Conservation (phyloP, 805 yeast species). For the Saturnispora diversa region DNA sequence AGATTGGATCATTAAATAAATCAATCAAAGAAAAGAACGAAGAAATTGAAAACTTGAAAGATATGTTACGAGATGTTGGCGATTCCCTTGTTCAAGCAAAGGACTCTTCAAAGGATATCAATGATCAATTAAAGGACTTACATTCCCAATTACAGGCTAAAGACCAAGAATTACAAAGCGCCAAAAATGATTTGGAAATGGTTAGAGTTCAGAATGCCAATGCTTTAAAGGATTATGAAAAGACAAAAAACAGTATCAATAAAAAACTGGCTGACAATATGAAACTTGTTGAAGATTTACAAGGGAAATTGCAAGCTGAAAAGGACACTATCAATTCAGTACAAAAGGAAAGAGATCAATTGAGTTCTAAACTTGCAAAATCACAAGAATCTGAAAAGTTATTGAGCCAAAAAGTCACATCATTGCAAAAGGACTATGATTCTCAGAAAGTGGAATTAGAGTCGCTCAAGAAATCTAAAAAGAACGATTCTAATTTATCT, state of each 20-base stretch:
- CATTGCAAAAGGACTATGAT: slow-evolving; percentile 32
- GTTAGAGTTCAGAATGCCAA: slow-evolving; percentile 32
- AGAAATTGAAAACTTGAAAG: slow-evolving; percentile 64
- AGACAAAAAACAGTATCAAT: slow-evolving; percentile 21
- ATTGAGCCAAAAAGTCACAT: slow-evolving; percentile 22
- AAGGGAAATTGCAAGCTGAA: slow-evolving; percentile 15
- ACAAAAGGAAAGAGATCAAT: slow-evolving; percentile 15
- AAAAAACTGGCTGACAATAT: slow-evolving; percentile 19
- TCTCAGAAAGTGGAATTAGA: slow-evolving; percentile 20
- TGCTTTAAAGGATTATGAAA: slow-evolving; percentile 31
- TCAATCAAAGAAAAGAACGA: slow-evolving; percentile 39
- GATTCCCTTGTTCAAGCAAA: slow-evolving; percentile 68
- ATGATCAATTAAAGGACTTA: slow-evolving; percentile 11
- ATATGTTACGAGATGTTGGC: slow-evolving; percentile 70
- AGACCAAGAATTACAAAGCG: slow-evolving; percentile 11
- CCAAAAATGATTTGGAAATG: slow-evolving; percentile 23
- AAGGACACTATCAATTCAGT: slow-evolving; percentile 18
- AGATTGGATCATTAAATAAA: slow-evolving; percentile 19
- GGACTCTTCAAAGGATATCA: slow-evolving; percentile 42
- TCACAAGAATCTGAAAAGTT: slow-evolving; percentile 27
- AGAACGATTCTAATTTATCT: slow-evolving; percentile 38
- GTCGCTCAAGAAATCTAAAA: slow-evolving; percentile 34
- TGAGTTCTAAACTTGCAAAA: slow-evolving; percentile 12
- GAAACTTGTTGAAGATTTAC: slow-evolving; percentile 18
- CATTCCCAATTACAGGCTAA: slow-evolving; percentile 1